Conservation (phyloP, 129 eudicot genomes). For the Solidago caesia region DNA sequence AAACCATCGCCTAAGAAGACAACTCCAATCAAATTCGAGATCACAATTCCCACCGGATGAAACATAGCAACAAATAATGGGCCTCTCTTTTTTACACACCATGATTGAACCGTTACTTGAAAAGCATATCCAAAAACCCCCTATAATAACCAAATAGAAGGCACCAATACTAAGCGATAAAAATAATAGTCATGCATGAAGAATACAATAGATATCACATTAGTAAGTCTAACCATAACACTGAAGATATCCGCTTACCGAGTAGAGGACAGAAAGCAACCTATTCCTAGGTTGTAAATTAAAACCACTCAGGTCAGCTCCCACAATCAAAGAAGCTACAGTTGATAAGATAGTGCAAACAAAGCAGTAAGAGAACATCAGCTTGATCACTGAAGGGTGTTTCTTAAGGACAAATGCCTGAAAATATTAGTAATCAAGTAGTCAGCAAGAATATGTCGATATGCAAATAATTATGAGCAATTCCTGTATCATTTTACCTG, state of each 20-base stretch:
- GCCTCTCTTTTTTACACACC: slow-evolving; percentile 70
- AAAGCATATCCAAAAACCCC: slow-evolving; percentile 81
- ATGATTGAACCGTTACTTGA: slow-evolving; percentile 59
- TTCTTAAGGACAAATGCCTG: slow-evolving; percentile 66
- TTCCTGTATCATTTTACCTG: slow-evolving; percentile 47
- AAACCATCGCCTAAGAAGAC: slow-evolving; percentile 61
- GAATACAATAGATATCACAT: not conserved
- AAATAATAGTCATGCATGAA: not conserved
- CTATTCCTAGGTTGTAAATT: slow-evolving; percentile 54
- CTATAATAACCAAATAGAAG: slow-evolving; percentile 31
- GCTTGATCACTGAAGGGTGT: slow-evolving; percentile 59
- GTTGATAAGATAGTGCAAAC: slow-evolving; percentile 63
- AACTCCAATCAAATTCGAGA: slow-evolving; percentile 54
- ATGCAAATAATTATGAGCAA: not conserved
- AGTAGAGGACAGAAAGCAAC: slow-evolving; percentile 51
- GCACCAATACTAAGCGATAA: not conserved
- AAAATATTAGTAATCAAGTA: slow-evolving; percentile 17
- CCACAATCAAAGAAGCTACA: slow-evolving; percentile 44
- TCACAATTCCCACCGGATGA: slow-evolving; percentile 77
- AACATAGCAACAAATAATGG: slow-evolving; percentile 91
- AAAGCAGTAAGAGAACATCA: slow-evolving; percentile 60
- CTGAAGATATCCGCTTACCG: slow-evolving; percentile 38
- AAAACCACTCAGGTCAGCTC: slow-evolving; percentile 55
- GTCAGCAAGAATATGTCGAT: not conserved
- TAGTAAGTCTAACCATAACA: not conserved